Conservation (phyloP, 352 stramenopile genomes). For the Globisporangium paddicum region DNA sequence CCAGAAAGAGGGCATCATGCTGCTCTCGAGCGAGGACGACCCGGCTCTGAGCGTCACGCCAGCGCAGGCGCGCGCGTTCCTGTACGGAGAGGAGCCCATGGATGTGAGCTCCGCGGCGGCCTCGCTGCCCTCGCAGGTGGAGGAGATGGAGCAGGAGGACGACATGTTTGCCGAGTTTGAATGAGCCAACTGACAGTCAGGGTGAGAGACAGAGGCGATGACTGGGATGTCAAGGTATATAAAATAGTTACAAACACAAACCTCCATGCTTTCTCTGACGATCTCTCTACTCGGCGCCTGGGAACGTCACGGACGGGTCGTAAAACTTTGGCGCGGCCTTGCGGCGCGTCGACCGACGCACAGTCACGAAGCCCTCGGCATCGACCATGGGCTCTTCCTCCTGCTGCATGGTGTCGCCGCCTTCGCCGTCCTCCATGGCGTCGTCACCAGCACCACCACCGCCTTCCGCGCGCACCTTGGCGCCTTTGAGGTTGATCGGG, state of each 20-base stretch:
- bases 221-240: background rate
- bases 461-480: conserved; percentile 57
- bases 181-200: conserved; percentile 15
- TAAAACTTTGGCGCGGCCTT: conserved; percentile 70
- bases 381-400: conserved; percentile 39
- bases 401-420: conserved; percentile 5
- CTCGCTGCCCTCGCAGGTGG: conserved; percentile 54
- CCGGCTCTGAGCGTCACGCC: conserved; percentile 42
- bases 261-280: no score
- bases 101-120: conserved; percentile 35
- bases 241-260: conserved; percentile 5
- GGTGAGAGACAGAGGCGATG: background rate
- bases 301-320: conserved; percentile 70
- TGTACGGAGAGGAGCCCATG: conserved; percentile 55
- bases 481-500: conserved; percentile 75
- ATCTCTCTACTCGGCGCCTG: conserved; percentile 52
- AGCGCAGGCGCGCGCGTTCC: conserved; percentile 47
- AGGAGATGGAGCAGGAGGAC: conserved; percentile 63
- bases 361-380: conserved; percentile 69
- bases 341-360: conserved; percentile 64
- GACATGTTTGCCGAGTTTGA: conserved; percentile 85
- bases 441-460: background rate
- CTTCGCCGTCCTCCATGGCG: conserved; percentile 28
- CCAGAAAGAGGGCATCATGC: conserved; percentile 48
- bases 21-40: conserved; percentile 55